Evolutionary conservation across 371 early-diverging fungal genomes (phyloP), one percentile per base, ranked within the genome.

Genomic region (Globomyces sp.): DNA sequence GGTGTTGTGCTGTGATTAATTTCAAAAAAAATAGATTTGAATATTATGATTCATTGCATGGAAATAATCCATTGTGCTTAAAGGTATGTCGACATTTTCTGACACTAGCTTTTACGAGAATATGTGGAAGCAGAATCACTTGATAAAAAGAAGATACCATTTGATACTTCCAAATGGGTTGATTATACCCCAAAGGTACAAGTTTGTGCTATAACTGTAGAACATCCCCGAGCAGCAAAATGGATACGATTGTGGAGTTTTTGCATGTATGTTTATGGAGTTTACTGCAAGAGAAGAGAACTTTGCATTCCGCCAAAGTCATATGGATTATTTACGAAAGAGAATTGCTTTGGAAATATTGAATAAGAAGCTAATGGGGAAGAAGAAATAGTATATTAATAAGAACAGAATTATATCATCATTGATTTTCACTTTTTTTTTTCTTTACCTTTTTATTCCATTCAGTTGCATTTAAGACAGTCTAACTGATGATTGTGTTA

Each of bases 221-320:
- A 77, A 86, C 67, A 92, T 93, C 24, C 96, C 97, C 0, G 71
- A 73, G 4, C 99, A 99, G 75, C 65, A 74, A 43, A 99, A 98
- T 71, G 91, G 93, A 48, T 91, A 85, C 55, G 99, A 99, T 75
- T 99, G 99, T 75, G 99, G 99, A n/a, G 96, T 98, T 2, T 99
- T 98, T 76, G 87, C 94, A 0, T 90, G 90, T 67, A 89, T 88
- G 42, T 96, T 92, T 81, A 92, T 94, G 3, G 95, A 96, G 68
- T 83, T 85, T 69, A 60, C 79, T 13, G 72, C 89, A 4, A 78
- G 90, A 11, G 77, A 81, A 1, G 71, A 72, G 1, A 65, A 71
- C 2, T 88, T 94, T 67, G 82, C 82, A 24, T 96, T 95, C 72
- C 73, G 82, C 0, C 94, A 95, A 66, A 68, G 73, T 10, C 77